A percentile compares a stretch with the other conserved stretches of the same genome.
Conservation (phyloP, 208 protist genomes). For the Porcisia hertigi region DNA sequence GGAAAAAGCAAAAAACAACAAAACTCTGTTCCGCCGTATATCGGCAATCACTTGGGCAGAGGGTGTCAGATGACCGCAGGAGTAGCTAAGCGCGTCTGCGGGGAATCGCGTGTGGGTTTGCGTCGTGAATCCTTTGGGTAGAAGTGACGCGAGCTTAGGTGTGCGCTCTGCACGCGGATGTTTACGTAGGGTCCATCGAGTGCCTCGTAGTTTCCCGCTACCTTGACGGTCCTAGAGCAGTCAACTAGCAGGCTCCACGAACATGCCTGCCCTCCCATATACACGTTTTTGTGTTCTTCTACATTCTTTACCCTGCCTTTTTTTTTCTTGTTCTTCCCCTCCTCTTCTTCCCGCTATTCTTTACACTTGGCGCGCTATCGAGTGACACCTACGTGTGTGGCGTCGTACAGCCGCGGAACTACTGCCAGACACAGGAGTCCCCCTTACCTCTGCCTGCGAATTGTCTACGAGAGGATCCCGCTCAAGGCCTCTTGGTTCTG, state of each 20-base stretch:
- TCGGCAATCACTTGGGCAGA: background rate
- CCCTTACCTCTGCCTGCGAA: background rate
- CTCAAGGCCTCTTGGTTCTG: background rate
- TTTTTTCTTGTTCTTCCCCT: background rate
- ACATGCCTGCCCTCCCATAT: too few species aligned
- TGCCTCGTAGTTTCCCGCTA: background rate
- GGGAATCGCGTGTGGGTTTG: background rate
- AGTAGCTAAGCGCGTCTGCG: background rate
- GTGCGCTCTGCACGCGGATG: background rate
- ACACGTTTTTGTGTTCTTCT: background rate
- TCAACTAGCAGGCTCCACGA: background rate
- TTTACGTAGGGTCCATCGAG: background rate
- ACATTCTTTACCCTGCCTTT: background rate
- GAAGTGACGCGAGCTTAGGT: background rate
- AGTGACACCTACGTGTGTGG: background rate
- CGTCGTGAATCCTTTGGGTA: background rate
- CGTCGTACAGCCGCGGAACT: background rate
- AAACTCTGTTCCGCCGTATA: background rate
- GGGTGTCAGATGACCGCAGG: background rate
- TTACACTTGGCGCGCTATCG: background rate
- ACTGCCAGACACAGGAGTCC: background rate
- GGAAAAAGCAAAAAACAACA: background rate
- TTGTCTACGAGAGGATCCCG: background rate
- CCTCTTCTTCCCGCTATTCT: background rate
- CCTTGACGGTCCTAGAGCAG: background rate